Base-by-base conservation (phyloP, 805 yeast species). In the Suhomyces tanzawaensis region DNA sequence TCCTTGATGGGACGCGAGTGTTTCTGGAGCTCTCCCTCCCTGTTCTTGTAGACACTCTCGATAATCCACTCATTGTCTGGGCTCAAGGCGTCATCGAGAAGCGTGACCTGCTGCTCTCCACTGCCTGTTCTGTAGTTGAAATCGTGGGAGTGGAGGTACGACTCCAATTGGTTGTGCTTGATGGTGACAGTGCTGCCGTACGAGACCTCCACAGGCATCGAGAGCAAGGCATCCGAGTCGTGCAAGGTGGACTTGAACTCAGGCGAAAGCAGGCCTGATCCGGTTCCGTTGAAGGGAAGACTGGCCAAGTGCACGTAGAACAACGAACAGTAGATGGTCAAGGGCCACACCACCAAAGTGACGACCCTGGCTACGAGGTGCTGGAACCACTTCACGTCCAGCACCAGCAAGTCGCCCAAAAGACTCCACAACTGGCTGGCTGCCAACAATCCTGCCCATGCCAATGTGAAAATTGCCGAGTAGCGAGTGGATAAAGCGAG, bases 131-230 rank as follows among this genome's bases (percentile, higher is more conserved):
- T 76, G 58, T 85, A 88, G 4, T 66, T 58, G 49, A 66, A 71
- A 29, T 74, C 66, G 58, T 87, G 91, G 1, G 96, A 85, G 58
- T 88, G 95, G 44, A 91, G 64, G 57, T 87, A 91, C 1, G 82
- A 82, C 15, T 93, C 95, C 37, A 79, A 54, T 38, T 76, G 72
- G 19, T 63, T 54, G 58, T 91, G 96, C 46, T 91, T 81, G 22
- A 91, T 46, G 14, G 85, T 76, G 17, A 91, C 71, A 0, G 77
- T 69, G 32, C 90, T 77, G 8, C 96, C 96, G 57, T 66, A 81
- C 7, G 80, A 74, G 1, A 90, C 79, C 29, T 78, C 79, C n/a
- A 80, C 79, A 15, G 88, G 82, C 27, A 73, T 51, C 21, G 51
- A 60, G 25, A 53, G 45, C 11, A 62, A 40, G 4, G 60, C 42